phyloP scores from a whole-genome alignment of 352 stramenopile species.

The Globisporangium takayamanum region DNA sequence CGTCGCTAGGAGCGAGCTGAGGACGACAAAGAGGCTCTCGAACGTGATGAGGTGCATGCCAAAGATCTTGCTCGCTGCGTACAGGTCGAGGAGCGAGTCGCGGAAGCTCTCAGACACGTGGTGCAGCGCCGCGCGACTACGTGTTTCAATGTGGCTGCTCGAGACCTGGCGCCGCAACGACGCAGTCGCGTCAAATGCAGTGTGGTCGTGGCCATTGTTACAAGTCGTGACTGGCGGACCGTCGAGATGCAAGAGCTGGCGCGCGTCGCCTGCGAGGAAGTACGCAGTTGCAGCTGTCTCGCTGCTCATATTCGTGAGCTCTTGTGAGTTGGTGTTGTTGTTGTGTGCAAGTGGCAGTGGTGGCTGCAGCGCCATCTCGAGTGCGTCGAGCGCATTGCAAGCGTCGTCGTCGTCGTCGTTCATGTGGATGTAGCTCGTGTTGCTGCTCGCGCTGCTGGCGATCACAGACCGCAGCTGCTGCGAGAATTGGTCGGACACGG shows the following conservation, averaged over 20 bases:
- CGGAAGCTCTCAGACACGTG: conserved; percentile 37
- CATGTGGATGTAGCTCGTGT: neutral
- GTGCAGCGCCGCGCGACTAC: conserved; percentile 15
- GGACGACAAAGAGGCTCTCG: conserved; percentile 64
- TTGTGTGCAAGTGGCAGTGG: neutral
- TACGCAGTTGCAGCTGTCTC: conserved; percentile 8
- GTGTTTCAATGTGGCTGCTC: conserved; percentile 10
- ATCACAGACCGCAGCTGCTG: neutral
- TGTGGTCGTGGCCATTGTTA: conserved; percentile 18
- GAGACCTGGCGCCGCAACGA: conserved; percentile 8
- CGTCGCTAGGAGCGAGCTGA: conserved; percentile 52
- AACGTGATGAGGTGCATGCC: conserved; percentile 69
- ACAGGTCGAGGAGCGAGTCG: conserved; percentile 67
- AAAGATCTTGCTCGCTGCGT: conserved; percentile 74
- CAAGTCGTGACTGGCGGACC: conserved; percentile 12
- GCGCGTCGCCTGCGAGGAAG: conserved; percentile 10
- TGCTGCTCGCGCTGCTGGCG: neutral
- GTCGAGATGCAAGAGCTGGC: conserved; percentile 4
- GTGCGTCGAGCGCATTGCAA: neutral
- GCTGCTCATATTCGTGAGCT: conserved; percentile 12
- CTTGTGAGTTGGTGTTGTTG: neutral
- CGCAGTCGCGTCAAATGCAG: conserved; percentile 9
- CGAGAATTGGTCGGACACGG: neutral
- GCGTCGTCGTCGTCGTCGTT: neutral
- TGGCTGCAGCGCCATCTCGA: conserved; percentile 7